Evolutionary conservation across 1,284 basidiomycete genomes (phyloP).

Genomic region (Ganoderma resinaceum): DNA sequence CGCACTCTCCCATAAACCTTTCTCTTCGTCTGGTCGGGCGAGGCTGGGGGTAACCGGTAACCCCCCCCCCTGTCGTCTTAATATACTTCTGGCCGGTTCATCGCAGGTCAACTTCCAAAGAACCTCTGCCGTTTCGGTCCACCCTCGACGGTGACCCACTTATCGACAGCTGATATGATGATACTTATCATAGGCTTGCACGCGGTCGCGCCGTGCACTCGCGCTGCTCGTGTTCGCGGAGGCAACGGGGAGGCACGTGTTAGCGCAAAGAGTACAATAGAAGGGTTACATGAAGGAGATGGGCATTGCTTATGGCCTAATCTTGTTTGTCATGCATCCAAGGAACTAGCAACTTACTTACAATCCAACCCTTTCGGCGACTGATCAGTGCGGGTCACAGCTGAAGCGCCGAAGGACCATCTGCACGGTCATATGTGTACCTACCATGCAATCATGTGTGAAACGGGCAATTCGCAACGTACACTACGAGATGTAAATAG

Average conservation of each 20-base stretch:
- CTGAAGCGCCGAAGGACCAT: not conserved
- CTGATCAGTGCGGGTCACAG: not conserved
- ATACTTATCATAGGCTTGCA: not conserved
- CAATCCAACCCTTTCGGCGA: not conserved
- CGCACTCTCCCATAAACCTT: not conserved
- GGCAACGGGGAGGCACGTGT: too few species aligned
- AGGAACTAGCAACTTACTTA: too few species aligned
- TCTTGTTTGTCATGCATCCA: too few species aligned
- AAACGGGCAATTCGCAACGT: too few species aligned
- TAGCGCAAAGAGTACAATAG: too few species aligned
- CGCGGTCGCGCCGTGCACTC: not conserved
- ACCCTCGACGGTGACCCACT: not conserved
- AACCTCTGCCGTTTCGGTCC: not conserved
- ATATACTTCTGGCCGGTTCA: not conserved
- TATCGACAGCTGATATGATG: not conserved
- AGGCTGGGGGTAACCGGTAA: not conserved
- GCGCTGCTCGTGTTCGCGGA: not conserved
- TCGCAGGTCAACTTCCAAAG: not conserved
- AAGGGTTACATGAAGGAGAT: too few species aligned
- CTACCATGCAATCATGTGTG: not conserved
- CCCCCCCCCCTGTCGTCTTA: not conserved
- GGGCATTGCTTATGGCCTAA: too few species aligned
- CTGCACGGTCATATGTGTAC: not conserved
- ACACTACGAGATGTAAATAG: too few species aligned
- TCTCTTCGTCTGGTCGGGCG: not conserved